phyloP scores from a whole-genome alignment of 163 green algal species.

The Scenedesmus sp. region DNA sequence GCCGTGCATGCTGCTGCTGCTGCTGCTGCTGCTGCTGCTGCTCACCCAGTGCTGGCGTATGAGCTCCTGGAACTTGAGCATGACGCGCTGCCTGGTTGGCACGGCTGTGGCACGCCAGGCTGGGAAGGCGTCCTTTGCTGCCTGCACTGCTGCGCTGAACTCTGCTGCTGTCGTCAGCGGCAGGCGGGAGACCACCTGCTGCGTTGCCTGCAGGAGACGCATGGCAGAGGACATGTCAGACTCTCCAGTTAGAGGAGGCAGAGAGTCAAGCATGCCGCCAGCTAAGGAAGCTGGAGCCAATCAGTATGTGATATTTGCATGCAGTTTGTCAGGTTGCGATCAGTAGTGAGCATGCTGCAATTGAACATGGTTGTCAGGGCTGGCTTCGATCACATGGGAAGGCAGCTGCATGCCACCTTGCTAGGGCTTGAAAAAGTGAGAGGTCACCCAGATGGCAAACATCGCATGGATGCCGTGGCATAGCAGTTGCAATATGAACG shows the following conservation, averaged over 20 bases:
- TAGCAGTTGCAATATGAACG: not conserved
- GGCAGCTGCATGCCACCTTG: not conserved
- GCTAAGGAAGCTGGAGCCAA: not conserved
- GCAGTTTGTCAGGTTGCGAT: too few species aligned
- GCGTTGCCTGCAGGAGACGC: constrained; percentile 73
- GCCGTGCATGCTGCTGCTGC: not conserved
- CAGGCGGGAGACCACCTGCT: constrained; percentile 88
- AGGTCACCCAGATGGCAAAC: not conserved
- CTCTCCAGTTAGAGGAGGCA: not conserved
- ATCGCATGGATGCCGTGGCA: not conserved
- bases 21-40: not conserved
- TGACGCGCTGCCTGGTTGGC: constrained; percentile 79
- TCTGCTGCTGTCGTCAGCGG: constrained; percentile 84
- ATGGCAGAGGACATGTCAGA: not conserved
- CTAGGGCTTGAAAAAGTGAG: not conserved
- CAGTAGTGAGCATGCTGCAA: not conserved
- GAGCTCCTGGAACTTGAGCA: constrained; percentile 91
- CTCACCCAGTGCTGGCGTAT: constrained; percentile 90
- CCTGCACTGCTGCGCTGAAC: constrained; percentile 90
- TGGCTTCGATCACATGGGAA: not conserved
- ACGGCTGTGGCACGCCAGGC: constrained; percentile 87
- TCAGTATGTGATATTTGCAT: too few species aligned
- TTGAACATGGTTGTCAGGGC: not conserved
- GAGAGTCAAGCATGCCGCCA: not conserved
- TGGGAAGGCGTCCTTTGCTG: constrained; percentile 85